Base-by-base conservation (phyloP, 495 filamentous ascomycete genomes). In the Ramalina intermedia region DNA sequence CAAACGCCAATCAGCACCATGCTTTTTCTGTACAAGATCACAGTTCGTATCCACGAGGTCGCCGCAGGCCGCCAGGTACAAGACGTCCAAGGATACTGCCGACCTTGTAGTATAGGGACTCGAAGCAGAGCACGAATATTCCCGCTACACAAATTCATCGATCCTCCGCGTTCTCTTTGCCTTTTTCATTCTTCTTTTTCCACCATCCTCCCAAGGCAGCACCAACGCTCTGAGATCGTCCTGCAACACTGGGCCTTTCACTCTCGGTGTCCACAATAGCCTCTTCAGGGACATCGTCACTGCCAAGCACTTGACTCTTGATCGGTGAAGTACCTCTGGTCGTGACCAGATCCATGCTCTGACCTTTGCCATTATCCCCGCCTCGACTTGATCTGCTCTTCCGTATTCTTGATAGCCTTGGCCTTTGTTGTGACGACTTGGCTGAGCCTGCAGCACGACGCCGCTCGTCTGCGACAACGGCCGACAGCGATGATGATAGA, bases 381-480 rank as follows among this genome's bases (percentile, higher is more conserved):
- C 48, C 48, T 26, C 47, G 38, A 27, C 47, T 43, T 11, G 41
- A 47, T 18, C 17, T 55, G n/a, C 50, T 53, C 16, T 46, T 42
- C 4, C 47, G 39, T 17, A 57, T 6, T 7, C 26, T 26, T 4
- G 57, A 33, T 37, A 46, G 14, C n/a, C 51, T 41, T 29, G 50
- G 45, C 17, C 54, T 37, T 29, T 43, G 41, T 35, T 54, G 53
- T 21, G 42, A 16, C 3, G 49, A 21, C 35, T 53, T 47, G 3
- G 54, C 44, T 11, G 64, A 33, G 29, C 29, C 68, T 7, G 59
- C 66, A 21, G 74, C 74, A 9, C 75, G 70, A 24, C 75, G 70
- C 5, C 81, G 57, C 17, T 74, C 72, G 53, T 85, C 81, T 5
- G 78, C 79, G 6, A 81, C 75, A 2, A 81, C 70, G 2, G 71